Evolutionary conservation across 169 alveolate genomes (phyloP).

Genomic region (Cryptosporidium bovis): DNA sequence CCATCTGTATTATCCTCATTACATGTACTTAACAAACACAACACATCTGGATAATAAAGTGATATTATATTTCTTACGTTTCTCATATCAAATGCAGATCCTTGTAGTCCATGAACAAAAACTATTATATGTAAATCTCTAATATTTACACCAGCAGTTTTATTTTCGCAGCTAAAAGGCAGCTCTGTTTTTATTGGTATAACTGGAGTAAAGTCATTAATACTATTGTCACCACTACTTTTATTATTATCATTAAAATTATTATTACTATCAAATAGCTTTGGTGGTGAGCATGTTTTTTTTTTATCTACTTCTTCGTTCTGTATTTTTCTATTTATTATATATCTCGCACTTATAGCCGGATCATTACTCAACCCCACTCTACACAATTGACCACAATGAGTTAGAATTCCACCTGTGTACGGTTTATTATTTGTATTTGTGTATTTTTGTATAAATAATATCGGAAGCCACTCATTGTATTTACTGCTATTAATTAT

Average conservation of each 20-base stretch:
- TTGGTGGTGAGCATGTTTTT: background rate
- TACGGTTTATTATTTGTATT: slow-evolving; percentile 1
- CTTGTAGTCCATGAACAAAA: slow-evolving; percentile 94
- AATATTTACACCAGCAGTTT: background rate
- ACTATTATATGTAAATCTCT: slow-evolving; percentile 88
- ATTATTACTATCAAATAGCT: background rate
- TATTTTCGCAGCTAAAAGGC: background rate
- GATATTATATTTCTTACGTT: slow-evolving; percentile 86
- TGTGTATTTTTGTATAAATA: slow-evolving; percentile 64
- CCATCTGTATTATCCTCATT: slow-evolving; percentile 93
- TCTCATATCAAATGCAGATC: slow-evolving; percentile 90
- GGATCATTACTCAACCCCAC: slow-evolving; percentile 67
- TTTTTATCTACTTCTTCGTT: background rate
- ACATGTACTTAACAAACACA: slow-evolving; percentile 83
- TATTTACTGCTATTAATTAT: slow-evolving; percentile 51
- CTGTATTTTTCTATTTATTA: background rate
- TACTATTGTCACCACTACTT: background rate
- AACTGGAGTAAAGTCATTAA: slow-evolving; percentile 4
- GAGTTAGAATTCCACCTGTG: slow-evolving; percentile 30
- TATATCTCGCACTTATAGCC: slow-evolving; percentile 36
- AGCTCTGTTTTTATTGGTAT: slow-evolving; percentile 41
- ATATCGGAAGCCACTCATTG: slow-evolving; percentile 69
- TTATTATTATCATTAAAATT: background rate
- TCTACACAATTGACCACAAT: slow-evolving; percentile 71
- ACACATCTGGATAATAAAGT: slow-evolving; percentile 85